Conservation (phyloP, 2,329 filamentous ascomycete species). For the Sphaerostilbella broomeana region DNA sequence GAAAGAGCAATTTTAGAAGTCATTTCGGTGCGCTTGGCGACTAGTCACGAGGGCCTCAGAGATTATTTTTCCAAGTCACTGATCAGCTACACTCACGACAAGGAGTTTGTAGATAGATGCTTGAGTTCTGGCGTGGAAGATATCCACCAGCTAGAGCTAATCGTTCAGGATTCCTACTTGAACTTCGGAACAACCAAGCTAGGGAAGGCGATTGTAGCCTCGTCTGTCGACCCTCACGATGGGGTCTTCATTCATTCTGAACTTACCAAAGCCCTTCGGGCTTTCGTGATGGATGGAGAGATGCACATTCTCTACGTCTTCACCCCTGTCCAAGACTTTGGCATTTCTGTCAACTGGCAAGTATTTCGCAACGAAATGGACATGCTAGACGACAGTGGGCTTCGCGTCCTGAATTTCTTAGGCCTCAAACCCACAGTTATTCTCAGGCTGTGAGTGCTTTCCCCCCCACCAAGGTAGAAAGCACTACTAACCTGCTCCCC, state of each 20-base stretch:
- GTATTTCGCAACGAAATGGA: constrained; percentile 67
- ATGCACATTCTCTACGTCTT: constrained; percentile 76
- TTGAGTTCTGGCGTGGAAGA: constrained; percentile 55
- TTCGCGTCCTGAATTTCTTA: constrained; percentile 61
- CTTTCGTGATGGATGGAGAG: constrained; percentile 75
- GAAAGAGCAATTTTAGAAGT: constrained; percentile 63
- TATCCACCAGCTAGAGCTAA: constrained; percentile 48
- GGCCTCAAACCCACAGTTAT: constrained; percentile 62
- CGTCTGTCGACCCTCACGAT: constrained; percentile 66
- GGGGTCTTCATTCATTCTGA: constrained; percentile 68
- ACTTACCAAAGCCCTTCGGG: constrained; percentile 57
- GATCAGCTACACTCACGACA: constrained; percentile 50
- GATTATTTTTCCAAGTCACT: constrained; percentile 65
- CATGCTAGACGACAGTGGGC: constrained; percentile 60
- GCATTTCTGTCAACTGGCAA: constrained; percentile 60
- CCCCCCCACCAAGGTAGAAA: neutral
- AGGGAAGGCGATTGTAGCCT: constrained; percentile 65
- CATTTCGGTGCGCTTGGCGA: constrained; percentile 61
- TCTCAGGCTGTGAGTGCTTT: constrained; percentile 52
- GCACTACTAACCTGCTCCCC: neutral
- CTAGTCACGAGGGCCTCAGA: constrained; percentile 55
- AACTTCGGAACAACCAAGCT: constrained; percentile 57
- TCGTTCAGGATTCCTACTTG: constrained; percentile 42
- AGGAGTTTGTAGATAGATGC: constrained; percentile 42
- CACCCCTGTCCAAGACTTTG: constrained; percentile 59